Base-by-base conservation (phyloP, 2,329 filamentous ascomycete genomes). In the Aspergillus neoniger region DNA sequence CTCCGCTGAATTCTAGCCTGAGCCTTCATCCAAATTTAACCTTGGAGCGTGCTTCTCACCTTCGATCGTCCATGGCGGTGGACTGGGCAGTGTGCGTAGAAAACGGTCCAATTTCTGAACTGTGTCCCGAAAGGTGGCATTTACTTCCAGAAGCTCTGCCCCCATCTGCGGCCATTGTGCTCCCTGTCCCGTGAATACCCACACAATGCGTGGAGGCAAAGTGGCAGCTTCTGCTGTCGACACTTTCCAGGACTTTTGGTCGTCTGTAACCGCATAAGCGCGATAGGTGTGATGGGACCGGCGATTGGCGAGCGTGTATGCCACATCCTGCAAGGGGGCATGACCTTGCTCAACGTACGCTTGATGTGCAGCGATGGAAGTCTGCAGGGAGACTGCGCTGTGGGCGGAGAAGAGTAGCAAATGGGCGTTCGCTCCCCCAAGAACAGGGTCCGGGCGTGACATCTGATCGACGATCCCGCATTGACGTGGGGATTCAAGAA, bases 91-190 rank as follows among this genome's bases (percentile, higher is more conserved):
- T 15, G 28, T 32, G 3, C 12, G 50, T 5, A 52, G 8, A 17
- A 52, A 36, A 5, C 30, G 50, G 17, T 52, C 50, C 28, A 38
- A 36, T 17, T 38, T 9, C 5, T 39, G 30, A 19, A 52, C n/a
- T 6, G 50, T 21, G n/a, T 38, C n/a, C 19, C 50, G 50, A 36
- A 52, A 52, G n/a, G n/a, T 19, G 3, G n/a, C 4, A 23, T 52
- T 39, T 3, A 32, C 9, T 3, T 52, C 28, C 8, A 38, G 19
- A 15, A 52, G 12, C 17, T 38, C 25, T 4, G 14, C 28, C 1
- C 70, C 74, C 73, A 76, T 76, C 4, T 47, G 57, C 8, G 59
- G 17, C 62, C 68, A 76, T 39, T 75, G 72, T 6, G 74, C 73
- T 3, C 73, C 74, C 41, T 76, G 73, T 5, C 74, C 74, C 1